Evolutionary conservation across 495 filamentous ascomycete species (phyloP), one percentile per base, ranked within the genome.

Genomic region (Oidiodendron maius): DNA sequence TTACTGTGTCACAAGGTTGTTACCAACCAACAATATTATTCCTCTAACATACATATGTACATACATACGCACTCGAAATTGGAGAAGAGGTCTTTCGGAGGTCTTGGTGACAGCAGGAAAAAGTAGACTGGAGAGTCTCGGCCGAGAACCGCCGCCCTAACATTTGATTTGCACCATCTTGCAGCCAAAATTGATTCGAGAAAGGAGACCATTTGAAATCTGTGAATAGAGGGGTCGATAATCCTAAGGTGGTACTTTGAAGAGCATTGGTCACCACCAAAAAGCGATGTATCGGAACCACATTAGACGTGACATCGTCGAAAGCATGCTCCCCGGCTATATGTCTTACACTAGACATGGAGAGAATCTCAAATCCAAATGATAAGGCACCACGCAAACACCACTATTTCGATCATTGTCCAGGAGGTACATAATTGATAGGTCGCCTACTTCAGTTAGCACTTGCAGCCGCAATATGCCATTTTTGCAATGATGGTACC

Each of bases 341-440:
- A 40, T 48, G 37, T 37, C 38, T 48, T 54, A 32, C 38, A 41
- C 45, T 52, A 34, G 28, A 37, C 44, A 40, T 41, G 28, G 49
- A 44, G 22, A n/a, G 39, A 47, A 38, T 26, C 35, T 46, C 50
- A 60, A 53, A 56, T 51, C 50, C 30, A 53, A 39, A 53, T 52
- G 40, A 44, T n/a, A 51, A 18, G 37, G 30, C 40, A 37, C 23
- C 4, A 39, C 20, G 21, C 40, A 24, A 24, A 23, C 32, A 32
- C 21, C 44, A 9, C 36, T 8, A 43, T 25, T 18, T 26, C 42
- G n/a, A 43, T 41, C 66, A 73, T 65, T 74, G 66, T 38, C 58
- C 58, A 26, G 86, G 84, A 30, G 87, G 78, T 57, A 89, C 84
- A 64, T 87, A 94, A 64, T 91, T 89, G 52, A 93, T 83, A 28